Evolutionary conservation across 805 yeast genomes (phyloP).

Genomic region (Wickerhamiella lipophila): DNA sequence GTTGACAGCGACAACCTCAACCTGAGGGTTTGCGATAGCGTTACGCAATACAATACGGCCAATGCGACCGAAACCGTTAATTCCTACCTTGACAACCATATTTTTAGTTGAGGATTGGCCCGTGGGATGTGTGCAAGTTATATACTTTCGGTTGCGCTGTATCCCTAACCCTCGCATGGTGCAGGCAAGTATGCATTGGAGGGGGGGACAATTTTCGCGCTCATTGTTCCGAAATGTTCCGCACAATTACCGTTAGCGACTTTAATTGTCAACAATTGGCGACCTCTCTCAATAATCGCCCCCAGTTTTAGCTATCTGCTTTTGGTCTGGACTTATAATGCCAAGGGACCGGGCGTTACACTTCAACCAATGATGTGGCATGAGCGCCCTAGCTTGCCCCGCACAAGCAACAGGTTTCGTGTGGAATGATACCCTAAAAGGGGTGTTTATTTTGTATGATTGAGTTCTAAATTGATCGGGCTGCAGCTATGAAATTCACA

Average conservation of each 20-base stretch:
- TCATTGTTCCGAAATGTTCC: neutral
- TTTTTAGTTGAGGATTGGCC: neutral
- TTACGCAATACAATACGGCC: slow-evolving; percentile 80
- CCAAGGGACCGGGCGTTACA: neutral
- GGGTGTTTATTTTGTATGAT: no score
- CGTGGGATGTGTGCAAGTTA: neutral
- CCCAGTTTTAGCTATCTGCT: no score
- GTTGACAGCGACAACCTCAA: slow-evolving; percentile 76
- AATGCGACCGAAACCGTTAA: slow-evolving; percentile 91
- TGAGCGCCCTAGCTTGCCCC: neutral
- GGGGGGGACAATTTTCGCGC: neutral
- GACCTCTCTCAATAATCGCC: no score
- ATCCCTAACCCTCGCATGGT: slow-evolving; percentile 8
- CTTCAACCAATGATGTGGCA: neutral
- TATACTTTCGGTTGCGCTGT: slow-evolving; percentile 4
- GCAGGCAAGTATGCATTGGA: neutral
- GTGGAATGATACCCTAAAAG: no score
- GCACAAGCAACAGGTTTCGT: neutral
- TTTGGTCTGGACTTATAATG: no score
- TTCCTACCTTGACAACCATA: slow-evolving; percentile 51
- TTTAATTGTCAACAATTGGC: neutral
- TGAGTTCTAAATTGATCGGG: no score
- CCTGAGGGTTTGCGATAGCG: slow-evolving; percentile 60
- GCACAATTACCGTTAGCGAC: neutral
- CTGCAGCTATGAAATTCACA: no score